Evolutionary conservation across 2,329 filamentous ascomycete species (phyloP), one percentile per base, ranked within the genome.

Genomic region (Ophiocordyceps camponoti-saundersi): DNA sequence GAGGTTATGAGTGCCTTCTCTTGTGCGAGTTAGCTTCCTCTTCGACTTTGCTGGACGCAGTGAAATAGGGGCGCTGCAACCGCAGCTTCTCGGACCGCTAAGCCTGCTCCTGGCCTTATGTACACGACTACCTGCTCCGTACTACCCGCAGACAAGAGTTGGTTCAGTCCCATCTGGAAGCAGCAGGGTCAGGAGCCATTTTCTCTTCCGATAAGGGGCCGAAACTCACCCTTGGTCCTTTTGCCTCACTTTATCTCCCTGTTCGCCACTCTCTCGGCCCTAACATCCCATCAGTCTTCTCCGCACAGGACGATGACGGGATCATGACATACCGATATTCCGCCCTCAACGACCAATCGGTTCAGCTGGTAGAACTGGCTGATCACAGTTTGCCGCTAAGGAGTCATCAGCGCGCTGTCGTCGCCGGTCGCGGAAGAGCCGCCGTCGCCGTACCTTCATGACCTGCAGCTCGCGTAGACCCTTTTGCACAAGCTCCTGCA

Each of bases 331-430:
- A 86, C 82, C 57, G 82, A 79, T 63, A 86, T 82, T 49, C 85
- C 82, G 18, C 85, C 85, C 65, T 98, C 92, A 0, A 98, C 85
- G 15, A 98, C 92, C 65, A 98, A 74, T 59, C 80, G 75, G 60
- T 96, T 89, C 51, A 93, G 65, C 66, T 95, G 85, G 69, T 86
- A 96, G 67, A 96, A 96, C 61, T 94, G 85, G 61, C 88, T 93
- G 59, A 98, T 79, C 45, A 92, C 75, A 12, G 90, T 93, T 82
- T 96, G 92, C 61, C 92, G 82, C 92, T 96, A 46, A 43, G 42
- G n/a, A 36, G 6, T 16, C 20, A 5, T 21, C 39, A 7, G 46
- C 53, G 47, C 53, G 50, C 26, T 45, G n/a, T 10, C 26, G 47
- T 55, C 47, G 56, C 44, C 44, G 29, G 7, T 32, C 22, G 6